Base-by-base conservation (phyloP, 352 stramenopile genomes). In the Globisporangium camurandrum region DNA sequence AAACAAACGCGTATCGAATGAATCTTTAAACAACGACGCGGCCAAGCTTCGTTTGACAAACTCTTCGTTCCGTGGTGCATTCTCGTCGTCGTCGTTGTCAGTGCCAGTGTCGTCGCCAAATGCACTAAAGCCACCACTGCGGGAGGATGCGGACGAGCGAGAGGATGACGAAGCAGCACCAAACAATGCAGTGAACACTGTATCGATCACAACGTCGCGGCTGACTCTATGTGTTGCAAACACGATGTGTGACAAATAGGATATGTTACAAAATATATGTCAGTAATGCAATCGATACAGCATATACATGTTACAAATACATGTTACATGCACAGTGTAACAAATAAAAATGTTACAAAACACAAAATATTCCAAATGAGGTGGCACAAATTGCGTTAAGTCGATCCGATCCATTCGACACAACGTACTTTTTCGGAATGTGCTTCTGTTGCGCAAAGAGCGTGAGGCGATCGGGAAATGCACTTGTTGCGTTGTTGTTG, bases 11-110 rank as follows among this genome's bases (percentile, higher is more conserved):
- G 56, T 53, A 23, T 52, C 38, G 20, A 90, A 44, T 22, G 78
- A 69, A 53, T 86, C 73, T 56, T 84, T 87, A 51, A 93, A 90
- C 0, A 93, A 67, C 33, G 76, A 76, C 38, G 73, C 75, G 2
- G 82, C 77, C 12, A 93, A 68, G 20, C 78, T 77, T 33, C 66
- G 62, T 71, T 93, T 93, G 51, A 92, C 82, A 52, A 92, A 90
- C 23, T 87, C 75, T 39, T 90, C 77, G 55, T 93, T 93, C 11
- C 77, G 82, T n/a, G n/a, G n/a, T n/a, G n/a, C n/a, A n/a, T n/a
- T n/a, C n/a, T n/a, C n/a, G n/a, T n/a, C n/a, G 42, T 81, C 73
- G 51, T 93, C 80, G 14, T 70, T 88, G 48, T 89, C 77, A 17
- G 77, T 91, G 31, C 77, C 80, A 28, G 76, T 84, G 54, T 87